Evolutionary conservation across 75 land plant genomes (phyloP), one percentile per base, ranked within the genome.

Genomic region (Picea glauca): DNA sequence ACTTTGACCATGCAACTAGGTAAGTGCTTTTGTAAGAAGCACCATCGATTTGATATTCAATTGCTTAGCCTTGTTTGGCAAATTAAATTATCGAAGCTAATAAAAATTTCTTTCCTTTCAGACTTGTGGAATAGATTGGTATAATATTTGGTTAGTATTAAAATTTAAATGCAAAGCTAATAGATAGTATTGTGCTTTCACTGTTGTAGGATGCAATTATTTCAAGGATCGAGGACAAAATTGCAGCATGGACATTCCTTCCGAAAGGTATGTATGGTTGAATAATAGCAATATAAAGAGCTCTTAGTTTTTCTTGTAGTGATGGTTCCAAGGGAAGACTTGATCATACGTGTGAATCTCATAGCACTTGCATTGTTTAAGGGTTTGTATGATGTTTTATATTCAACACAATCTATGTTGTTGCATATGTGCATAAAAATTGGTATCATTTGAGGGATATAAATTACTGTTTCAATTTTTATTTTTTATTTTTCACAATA

Each of bases 221-320:
- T 70, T 54, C 78, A 59, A 80, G 91, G 33, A 89, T 90, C 46
- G 92, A 90, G 62, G 88, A 85, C 63, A 87, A 81, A 73, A 87
- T 90, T 79, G 78, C 92, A 54, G 75, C 85, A 3, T 90, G 92
- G 92, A 88, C 92, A 3, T 88, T 90, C 72, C 84, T 90, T 5
- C 90, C 88, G 50, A 90, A 83, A 81, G 91, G 91, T 87, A 56
- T 54, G 58, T 9, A 14, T 50, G 56, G 56, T 70, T 70, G 73
- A 38, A 70, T 70, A 46, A 20, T 68, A 68, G 72, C 35, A 4
- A 40, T 68, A 18, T 23, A 68, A 68, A 68, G 18, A 38, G 5
- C 15, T 43, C 43, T 43, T 70, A 70, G n/a, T n/a, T 43, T 70
- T 14, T 40, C 8, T 9, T 14, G n/a, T 15, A 40, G 11, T 38